Evolutionary conservation across 78 protist species (phyloP).

Genomic region (Emiliania huxleyi): DNA sequence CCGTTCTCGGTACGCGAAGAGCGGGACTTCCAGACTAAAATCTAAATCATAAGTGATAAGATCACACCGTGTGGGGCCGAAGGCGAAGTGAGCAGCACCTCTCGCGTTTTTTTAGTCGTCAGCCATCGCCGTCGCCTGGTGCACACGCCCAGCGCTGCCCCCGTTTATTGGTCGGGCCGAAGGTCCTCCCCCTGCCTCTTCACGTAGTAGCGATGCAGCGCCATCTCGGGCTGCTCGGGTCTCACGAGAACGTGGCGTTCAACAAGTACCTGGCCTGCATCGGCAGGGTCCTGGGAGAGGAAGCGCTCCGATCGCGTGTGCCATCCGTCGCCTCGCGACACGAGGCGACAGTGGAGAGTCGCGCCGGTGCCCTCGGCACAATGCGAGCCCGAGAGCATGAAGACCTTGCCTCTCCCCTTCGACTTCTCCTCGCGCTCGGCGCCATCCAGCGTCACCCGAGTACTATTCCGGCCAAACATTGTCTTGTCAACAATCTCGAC

Average conservation of each 20-base stretch:
- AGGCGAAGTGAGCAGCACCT: too few species aligned
- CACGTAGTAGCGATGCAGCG: not conserved
- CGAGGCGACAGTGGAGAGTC: not conserved
- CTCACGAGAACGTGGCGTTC: not conserved
- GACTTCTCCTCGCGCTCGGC: not conserved
- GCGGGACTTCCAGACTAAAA: too few species aligned
- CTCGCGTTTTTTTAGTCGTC: too few species aligned
- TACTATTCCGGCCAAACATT: not conserved
- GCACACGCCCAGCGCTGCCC: too few species aligned
- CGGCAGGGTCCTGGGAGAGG: not conserved
- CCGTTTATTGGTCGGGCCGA: too few species aligned
- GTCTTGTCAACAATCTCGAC: not conserved
- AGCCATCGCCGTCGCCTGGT: too few species aligned
- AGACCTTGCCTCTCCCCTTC: not conserved
- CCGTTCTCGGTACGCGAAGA: too few species aligned
- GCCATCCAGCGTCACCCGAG: not conserved
- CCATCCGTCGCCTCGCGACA: not conserved
- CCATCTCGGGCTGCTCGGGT: not conserved
- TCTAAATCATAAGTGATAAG: too few species aligned
- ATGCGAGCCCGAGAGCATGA: not conserved
- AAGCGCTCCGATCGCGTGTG: not conserved
- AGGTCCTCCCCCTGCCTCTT: not conserved
- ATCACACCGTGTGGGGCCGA: too few species aligned
- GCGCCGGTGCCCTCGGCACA: not conserved
- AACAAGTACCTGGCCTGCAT: not conserved